phyloP scores from a whole-genome alignment of 768 basidiomycete species.

The Aureoboletus auriporus region DNA sequence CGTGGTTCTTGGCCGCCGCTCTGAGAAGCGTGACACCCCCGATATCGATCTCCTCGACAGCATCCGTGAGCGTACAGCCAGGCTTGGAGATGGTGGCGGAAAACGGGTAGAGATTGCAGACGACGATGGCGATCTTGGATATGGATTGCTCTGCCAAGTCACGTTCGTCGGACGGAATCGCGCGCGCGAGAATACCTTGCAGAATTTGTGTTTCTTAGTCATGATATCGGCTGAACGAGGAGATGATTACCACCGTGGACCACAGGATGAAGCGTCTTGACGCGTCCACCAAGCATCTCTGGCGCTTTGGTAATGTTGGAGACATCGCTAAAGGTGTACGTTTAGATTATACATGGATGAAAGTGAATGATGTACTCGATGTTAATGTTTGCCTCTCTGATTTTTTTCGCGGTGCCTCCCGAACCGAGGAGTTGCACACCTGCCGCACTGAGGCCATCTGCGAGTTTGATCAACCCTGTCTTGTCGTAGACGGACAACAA shows the following conservation, averaged over 20 bases:
- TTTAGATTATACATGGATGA: constrained; percentile 7
- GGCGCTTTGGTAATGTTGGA: constrained; percentile 96
- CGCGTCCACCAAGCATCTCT: constrained; percentile 97
- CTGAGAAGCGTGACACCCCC: constrained; percentile 97
- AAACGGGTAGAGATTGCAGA: constrained; percentile 99
- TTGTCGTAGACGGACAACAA: constrained; percentile 97
- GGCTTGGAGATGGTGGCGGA: constrained; percentile 85
- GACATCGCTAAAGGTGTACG: constrained; percentile 67
- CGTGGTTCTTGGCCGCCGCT: constrained; percentile 98
- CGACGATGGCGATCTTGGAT: constrained; percentile 92
- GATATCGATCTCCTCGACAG: constrained; percentile 98
- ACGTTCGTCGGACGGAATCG: constrained; percentile 83
- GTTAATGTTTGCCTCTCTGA: constrained; percentile 86
- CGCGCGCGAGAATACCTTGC: constrained; percentile 88
- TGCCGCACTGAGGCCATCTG: constrained; percentile 71
- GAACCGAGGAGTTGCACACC: constrained; percentile 91
- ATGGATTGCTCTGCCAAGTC: constrained; percentile 84
- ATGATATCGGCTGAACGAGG: neutral
- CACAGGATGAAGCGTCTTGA: constrained; percentile 97
- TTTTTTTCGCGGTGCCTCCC: constrained; percentile 97
- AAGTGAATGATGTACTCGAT: constrained; percentile 70
- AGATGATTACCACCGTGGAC: constrained; percentile 82
- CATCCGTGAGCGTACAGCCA: constrained; percentile 83
- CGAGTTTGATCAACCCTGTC: constrained; percentile 81
- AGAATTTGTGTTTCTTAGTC: constrained; percentile 3